Evolutionary conservation across 768 basidiomycete genomes (phyloP), one percentile per base, ranked within the genome.

Genomic region (Mycena capillaripes): DNA sequence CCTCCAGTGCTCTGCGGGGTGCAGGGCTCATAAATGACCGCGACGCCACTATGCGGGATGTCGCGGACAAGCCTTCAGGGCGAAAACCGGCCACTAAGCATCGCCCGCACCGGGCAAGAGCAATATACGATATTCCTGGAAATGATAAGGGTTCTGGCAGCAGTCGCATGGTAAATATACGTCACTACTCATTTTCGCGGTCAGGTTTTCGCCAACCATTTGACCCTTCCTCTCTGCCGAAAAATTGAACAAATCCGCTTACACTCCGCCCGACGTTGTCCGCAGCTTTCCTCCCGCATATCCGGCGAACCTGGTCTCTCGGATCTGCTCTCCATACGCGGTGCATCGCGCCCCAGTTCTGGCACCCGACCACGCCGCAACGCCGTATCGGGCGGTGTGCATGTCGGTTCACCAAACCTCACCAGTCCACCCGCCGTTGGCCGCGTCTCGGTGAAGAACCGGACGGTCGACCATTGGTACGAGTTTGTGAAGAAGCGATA

Each of bases 11-110:
- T 34, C 84, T 95, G 29, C 90, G 91, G 69, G 89, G 82, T 42
- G 93, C 92, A 3, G 94, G 93, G 48, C 90, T 95, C 78, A 91
- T 94, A n/a, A 29, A 21, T 72, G 93, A 94, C 86, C 85, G 89
- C 67, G 94, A 95, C 80, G 85, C 90, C 68, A 88, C 85, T 75
- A 95, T 95, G 94, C 89, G 90, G 72, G 93, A 95, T 77, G 83
- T 85, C 52, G 85, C 88, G 11, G 89, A 90, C 82, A 92, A 86
- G 75, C 92, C 92, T 7, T 92, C 92, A 59, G 93, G 93, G 27
- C 88, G 93, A 78, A 95, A 95, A 80, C 89, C 89, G 53, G 76
- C 86, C n/a, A 83, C 86, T 19, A 93, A 92, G 83, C 81, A 87
- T 74, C 87, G 90, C 30, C 83, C 88, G 7, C 91, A 93, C 79